These are phyloP conservation scores for Solanum corneliomulleri DNA, from an alignment of 257 asterid species.

Conservation along the genomic window DNA sequence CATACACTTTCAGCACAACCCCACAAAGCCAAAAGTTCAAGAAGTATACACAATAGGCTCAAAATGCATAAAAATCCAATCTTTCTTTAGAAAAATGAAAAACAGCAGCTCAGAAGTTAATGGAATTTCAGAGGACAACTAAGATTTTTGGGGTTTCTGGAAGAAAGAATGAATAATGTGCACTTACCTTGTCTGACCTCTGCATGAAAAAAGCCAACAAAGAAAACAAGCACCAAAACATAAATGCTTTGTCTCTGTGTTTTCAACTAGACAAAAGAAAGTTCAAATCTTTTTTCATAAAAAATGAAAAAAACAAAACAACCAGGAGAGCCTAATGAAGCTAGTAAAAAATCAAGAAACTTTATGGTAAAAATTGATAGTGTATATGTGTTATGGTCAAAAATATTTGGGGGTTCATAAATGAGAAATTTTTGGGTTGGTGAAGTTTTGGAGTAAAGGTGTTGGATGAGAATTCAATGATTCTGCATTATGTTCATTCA, in stretches of 20 bases:
- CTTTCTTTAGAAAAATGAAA: neutral
- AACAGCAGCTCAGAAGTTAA: neutral
- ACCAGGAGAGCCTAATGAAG: neutral
- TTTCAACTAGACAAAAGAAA: neutral
- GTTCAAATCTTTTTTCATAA: neutral
- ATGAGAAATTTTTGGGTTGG: constrained; percentile 23
- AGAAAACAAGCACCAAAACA: constrained; percentile 20
- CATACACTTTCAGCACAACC: constrained; percentile 11
- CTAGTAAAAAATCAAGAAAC: neutral
- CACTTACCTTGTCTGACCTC: constrained; percentile 6
- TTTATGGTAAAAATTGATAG: neutral
- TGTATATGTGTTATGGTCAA: constrained; percentile 10
- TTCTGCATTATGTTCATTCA: constrained; percentile 7
- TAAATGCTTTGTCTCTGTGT: constrained; percentile 13
- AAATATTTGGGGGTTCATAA: constrained; percentile 35
- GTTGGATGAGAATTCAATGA: constrained; percentile 28
- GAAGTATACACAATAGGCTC: neutral
- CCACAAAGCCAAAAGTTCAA: neutral
- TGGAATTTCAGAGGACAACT: constrained; percentile 1
- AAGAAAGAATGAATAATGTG: constrained; percentile 7
- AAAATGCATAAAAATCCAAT: neutral
- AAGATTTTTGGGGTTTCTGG: neutral
- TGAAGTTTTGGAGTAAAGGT: constrained; percentile 10
- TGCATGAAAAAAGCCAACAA: constrained; percentile 30
- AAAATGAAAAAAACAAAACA: neutral